A percentile compares a stretch with the other conserved stretches of the same genome.
Evolutionary conservation across 2,329 filamentous ascomycete species (phyloP).

Genomic region (Reticulascus tulasneorum): DNA sequence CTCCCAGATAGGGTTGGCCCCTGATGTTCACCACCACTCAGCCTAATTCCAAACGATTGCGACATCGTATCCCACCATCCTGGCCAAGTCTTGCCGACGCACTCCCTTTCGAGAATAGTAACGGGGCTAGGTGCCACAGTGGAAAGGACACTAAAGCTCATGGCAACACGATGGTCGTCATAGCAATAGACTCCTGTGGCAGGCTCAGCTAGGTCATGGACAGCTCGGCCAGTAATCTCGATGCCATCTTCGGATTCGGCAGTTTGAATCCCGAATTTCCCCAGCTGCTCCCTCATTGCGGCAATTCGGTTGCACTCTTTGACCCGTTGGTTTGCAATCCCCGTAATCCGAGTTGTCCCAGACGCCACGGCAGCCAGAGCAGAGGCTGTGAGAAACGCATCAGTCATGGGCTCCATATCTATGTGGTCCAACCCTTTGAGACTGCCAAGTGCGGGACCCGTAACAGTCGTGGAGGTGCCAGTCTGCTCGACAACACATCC

Average conservation of each 20-base stretch:
- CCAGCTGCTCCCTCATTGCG: constrained; percentile 92
- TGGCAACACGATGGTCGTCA: constrained; percentile 95
- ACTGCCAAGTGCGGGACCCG: constrained; percentile 71
- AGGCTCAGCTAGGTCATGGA: constrained; percentile 48
- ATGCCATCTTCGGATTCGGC: constrained; percentile 94
- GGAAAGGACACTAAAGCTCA: constrained; percentile 93
- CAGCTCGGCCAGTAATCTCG: constrained; percentile 56
- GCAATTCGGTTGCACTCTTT: constrained; percentile 97
- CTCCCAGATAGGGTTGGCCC: constrained; percentile 25
- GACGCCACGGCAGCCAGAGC: constrained; percentile 86
- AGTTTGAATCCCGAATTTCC: constrained; percentile 86
- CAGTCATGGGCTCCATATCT: constrained; percentile 99
- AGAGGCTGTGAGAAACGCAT: constrained; percentile 93
- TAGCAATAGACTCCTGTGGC: constrained; percentile 80
- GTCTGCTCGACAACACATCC: constrained; percentile 87
- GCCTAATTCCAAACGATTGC: constrained; percentile 68
- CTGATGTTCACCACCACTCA: constrained; percentile 73
- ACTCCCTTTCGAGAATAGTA: constrained; percentile 83
- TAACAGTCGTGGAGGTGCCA: constrained; percentile 83
- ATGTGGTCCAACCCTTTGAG: constrained; percentile 75
- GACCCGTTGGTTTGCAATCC: constrained; percentile 95
- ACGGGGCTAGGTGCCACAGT: constrained; percentile 67
- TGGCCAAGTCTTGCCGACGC: constrained; percentile 96
- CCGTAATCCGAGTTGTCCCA: constrained; percentile 79
- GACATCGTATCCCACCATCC: constrained; percentile 95